A percentile compares a stretch with the other conserved stretches of the same genome.
Conservation (phyloP, 2,329 filamentous ascomycete genomes). For the Colletotrichum camelliae region DNA sequence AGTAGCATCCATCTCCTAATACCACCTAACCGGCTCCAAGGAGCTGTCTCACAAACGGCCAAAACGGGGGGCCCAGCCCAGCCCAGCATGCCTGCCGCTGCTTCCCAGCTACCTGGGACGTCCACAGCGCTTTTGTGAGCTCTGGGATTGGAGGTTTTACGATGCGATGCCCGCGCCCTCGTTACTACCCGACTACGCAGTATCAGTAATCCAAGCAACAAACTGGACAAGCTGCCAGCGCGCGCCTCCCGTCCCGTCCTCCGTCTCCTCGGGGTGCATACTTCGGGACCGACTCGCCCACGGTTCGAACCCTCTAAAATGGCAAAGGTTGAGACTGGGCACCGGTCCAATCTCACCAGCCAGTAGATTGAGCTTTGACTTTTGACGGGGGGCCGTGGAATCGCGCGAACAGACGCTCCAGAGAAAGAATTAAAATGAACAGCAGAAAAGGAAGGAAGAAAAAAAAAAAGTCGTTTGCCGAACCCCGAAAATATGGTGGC, state of each 20-base stretch:
- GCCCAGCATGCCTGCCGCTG: not conserved
- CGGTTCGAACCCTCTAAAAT: not conserved
- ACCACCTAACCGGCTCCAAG: not conserved
- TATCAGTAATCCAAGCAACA: too few species aligned
- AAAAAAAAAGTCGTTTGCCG: not conserved
- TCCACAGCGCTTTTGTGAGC: not conserved
- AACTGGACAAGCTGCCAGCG: too few species aligned
- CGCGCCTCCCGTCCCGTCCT: not conserved
- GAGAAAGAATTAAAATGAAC: not conserved
- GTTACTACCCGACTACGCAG: too few species aligned
- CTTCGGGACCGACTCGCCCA: not conserved
- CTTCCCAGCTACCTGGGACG: not conserved
- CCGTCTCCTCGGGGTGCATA: not conserved
- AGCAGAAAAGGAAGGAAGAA: not conserved
- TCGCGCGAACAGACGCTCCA: not conserved
- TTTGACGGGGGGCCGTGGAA: not conserved
- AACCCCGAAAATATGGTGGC: not conserved
- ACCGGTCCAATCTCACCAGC: not conserved
- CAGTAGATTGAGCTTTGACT: constrained; percentile 6
- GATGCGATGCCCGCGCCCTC: not conserved
- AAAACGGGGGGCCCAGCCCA: not conserved
- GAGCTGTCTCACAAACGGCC: not conserved
- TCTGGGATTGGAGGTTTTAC: not conserved
- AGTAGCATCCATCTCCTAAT: not conserved
- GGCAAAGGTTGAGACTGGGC: constrained; percentile 12